These are phyloP conservation scores for Colletotrichum sp. DNA, from an alignment of 2,329 filamentous ascomycete genomes.

Conservation along the genomic window DNA sequence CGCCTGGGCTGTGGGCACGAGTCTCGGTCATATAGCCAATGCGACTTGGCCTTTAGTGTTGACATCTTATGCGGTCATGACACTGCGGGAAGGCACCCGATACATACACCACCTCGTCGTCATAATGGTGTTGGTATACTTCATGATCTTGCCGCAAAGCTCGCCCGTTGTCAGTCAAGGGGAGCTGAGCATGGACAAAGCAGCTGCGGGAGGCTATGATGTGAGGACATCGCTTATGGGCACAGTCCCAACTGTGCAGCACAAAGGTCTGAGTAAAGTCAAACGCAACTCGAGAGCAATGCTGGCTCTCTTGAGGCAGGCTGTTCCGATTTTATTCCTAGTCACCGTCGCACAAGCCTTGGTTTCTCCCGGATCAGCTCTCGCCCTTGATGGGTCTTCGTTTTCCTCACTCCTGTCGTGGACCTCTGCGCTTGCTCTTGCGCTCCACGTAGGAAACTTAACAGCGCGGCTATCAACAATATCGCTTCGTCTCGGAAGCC, in stretches of 20 bases:
- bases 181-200: too few relatives aligned
- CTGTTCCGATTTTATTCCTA: conserved; percentile 27
- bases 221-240: too few relatives aligned
- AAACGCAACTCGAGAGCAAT: conserved; percentile 25
- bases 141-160: conserved; percentile 29
- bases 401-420: conserved; percentile 31
- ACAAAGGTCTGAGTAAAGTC: conserved; percentile 29
- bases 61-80: conserved; percentile 28
- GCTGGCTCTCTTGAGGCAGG: conserved; percentile 6
- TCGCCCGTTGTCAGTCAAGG: not conserved
- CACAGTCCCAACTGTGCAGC: too few relatives aligned
- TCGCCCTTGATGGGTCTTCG: conserved; percentile 26
- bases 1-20: conserved; percentile 39
- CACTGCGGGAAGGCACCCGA: conserved; percentile 31
- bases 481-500: conserved; percentile 22
- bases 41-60: conserved; percentile 33
- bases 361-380: conserved; percentile 28
- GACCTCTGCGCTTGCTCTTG: conserved; percentile 28
- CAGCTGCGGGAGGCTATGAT: too few relatives aligned
- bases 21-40: conserved; percentile 30
- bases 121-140: conserved; percentile 29
- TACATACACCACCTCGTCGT: conserved; percentile 30
- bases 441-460: conserved; percentile 31
- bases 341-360: conserved; percentile 27
- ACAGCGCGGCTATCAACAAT: conserved; percentile 27